Evolutionary conservation across 176 grass and related monocot genomes (phyloP).

Genomic region (Eragrostis nindensis): DNA sequence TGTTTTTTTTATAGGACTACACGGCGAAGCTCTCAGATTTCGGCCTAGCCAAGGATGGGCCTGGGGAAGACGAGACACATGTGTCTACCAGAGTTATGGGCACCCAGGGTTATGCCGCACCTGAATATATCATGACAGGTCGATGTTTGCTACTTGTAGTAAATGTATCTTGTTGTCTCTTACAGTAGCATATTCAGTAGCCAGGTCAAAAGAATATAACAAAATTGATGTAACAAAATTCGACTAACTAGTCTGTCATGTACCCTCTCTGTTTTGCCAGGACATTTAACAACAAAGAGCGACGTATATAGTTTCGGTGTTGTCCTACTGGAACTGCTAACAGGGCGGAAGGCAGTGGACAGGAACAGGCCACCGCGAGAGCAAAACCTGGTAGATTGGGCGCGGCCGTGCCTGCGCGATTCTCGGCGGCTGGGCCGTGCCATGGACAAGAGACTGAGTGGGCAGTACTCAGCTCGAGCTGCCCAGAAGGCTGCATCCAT

Average conservation of each 20-base stretch:
- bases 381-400: conserved; percentile 71
- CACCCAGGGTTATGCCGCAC: conserved; percentile 79
- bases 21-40: conserved; percentile 84
- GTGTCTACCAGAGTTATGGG: conserved; percentile 83
- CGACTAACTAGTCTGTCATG: neutral
- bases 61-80: conserved; percentile 70
- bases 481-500: conserved; percentile 53
- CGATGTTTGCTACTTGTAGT: neutral
- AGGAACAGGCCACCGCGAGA: conserved; percentile 54
- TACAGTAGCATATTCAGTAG: neutral
- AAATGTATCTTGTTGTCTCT: neutral
- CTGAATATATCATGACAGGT: conserved; percentile 93
- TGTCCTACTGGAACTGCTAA: conserved; percentile 57
- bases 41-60: conserved; percentile 77
- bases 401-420: conserved; percentile 47
- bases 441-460: conserved; percentile 48
- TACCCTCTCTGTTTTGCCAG: conserved; percentile 4
- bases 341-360: conserved; percentile 53
- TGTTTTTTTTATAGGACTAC: conserved; percentile 47
- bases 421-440: conserved; percentile 46
- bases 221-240: neutral
- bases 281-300: conserved; percentile 62
- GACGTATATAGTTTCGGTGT: conserved; percentile 72
- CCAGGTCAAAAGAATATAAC: no score
- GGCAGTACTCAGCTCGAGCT: conserved; percentile 43